These are phyloP conservation scores for Kregervanrija pseudodelftensis DNA, from an alignment of 805 yeast genomes.

Conservation along the genomic window DNA sequence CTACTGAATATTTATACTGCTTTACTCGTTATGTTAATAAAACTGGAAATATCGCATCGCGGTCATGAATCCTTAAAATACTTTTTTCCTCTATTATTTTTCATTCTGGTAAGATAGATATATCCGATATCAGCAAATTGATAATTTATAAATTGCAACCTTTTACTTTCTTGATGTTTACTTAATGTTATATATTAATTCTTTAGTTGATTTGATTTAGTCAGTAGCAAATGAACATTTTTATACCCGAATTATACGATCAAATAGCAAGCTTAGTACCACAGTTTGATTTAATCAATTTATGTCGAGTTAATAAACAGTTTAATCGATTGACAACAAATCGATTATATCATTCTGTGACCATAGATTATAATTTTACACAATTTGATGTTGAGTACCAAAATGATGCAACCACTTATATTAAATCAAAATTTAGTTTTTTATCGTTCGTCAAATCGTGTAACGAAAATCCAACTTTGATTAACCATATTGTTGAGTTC, in stretches of 20 bases:
- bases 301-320: constrained; percentile 7
- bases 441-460: constrained; percentile 1
- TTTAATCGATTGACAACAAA: constrained; percentile 7
- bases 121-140: background rate
- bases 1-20: no score
- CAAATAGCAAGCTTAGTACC: constrained; percentile 11
- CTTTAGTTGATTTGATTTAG: no score
- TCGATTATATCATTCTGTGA: constrained; percentile 15
- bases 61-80: no score
- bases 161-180: no score
- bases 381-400: constrained; percentile 22
- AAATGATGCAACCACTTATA: constrained; percentile 9
- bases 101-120: background rate
- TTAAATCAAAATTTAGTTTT: constrained; percentile 7
- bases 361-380: constrained; percentile 17
- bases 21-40: no score
- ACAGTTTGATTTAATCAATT: constrained; percentile 20
- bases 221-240: background rate
- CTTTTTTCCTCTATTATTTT: background rate
- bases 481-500: constrained; percentile 5
- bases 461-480: background rate
- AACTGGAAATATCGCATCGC: no score
- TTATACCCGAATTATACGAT: constrained; percentile 18
- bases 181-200: no score
- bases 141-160: no score